Evolutionary conservation across 2,329 filamentous ascomycete genomes (phyloP), one percentile per base, ranked within the genome.

Genomic region (Xylaria sp.): DNA sequence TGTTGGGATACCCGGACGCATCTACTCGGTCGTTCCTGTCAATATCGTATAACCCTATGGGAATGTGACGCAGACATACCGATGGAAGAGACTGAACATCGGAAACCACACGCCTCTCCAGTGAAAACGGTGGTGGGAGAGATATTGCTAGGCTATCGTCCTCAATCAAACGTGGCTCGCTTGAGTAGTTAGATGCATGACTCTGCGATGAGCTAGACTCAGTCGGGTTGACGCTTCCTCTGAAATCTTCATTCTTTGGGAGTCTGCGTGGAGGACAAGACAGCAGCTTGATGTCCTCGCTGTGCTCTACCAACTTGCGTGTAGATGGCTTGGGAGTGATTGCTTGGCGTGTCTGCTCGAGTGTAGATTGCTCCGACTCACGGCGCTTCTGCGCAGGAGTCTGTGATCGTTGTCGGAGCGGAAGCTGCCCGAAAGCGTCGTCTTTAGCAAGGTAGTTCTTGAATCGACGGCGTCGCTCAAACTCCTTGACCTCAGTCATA

Each of bases 401-500:
- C 15, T 61, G 33, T 25, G 51, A 60, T 57, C 61, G 65, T 15
- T 60, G 56, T 25, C 63, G 67, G 55, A 67, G 38, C 42, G 67
- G 66, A 17, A 71, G 57, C 23, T 66, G 57, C 12, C 59, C 57
- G 17, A 69, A 65, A 50, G 47, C 57, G 47, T 72, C 67, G 19
- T 73, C 69, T 57, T 64, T 69, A 42, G 70, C 70, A 57, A 77
- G 74, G 63, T 76, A 75, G 40, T 67, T 75, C 31, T 66, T 75
- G 63, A 73, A 74, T 15, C 69, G 73, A 37, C 70, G 75, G 40
- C 74, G 76, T 8, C 72, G 69, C 46, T 78, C 74, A 35, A 76
- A 74, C 14, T 78, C 77, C 60, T 77, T 75, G 52, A 82, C 76
- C 66, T 82, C 80, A 12, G 75, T 69, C 64, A 77, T 74, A 47